A percentile compares a stretch with the other conserved stretches of the same genome.
phyloP scores from a whole-genome alignment of 2,329 filamentous ascomycete species.

The Alternaria burnsii region DNA sequence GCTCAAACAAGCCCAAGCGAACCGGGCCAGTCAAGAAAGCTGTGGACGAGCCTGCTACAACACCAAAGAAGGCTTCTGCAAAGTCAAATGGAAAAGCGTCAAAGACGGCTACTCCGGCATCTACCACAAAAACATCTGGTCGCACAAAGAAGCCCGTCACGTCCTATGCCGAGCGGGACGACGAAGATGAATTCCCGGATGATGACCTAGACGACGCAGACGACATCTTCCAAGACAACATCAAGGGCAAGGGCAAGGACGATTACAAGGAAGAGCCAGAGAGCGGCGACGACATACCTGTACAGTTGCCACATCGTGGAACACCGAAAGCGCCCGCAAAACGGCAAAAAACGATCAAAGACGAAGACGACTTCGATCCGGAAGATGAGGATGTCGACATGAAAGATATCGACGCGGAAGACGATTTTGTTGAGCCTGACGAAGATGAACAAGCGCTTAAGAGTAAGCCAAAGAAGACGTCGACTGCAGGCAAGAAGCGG shows the following conservation, averaged over 20 bases:
- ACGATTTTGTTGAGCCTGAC: slow-evolving; percentile 57
- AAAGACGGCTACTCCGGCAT: slow-evolving; percentile 46
- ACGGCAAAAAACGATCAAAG: slow-evolving; percentile 54
- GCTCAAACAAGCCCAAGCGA: slow-evolving; percentile 64
- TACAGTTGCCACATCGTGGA: slow-evolving; percentile 44
- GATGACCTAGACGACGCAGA: slow-evolving; percentile 68
- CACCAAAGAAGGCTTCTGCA: slow-evolving; percentile 46
- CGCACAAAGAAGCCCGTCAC: slow-evolving; percentile 55
- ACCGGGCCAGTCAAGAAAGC: slow-evolving; percentile 53
- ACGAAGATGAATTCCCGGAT: slow-evolving; percentile 61
- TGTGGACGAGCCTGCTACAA: slow-evolving; percentile 43
- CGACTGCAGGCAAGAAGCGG: slow-evolving; percentile 58
- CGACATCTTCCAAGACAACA: slow-evolving; percentile 82
- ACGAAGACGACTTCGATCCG: slow-evolving; percentile 53
- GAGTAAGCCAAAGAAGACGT: slow-evolving; percentile 51
- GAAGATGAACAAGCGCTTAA: slow-evolving; percentile 53
- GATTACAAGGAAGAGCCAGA: slow-evolving; percentile 70
- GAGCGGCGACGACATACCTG: slow-evolving; percentile 40
- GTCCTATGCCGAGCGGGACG: slow-evolving; percentile 65
- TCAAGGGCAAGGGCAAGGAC: slow-evolving; percentile 69
- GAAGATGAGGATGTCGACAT: slow-evolving; percentile 62
- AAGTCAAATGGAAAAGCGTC: slow-evolving; percentile 44
- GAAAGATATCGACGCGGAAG: slow-evolving; percentile 59
- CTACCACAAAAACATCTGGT: slow-evolving; percentile 48
- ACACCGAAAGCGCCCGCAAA: slow-evolving; percentile 54